Percentiles rank a stretch among this genome's conserved stretches.
Evolutionary conservation across 768 basidiomycete genomes (phyloP).

Genomic region (Trametes punicea): DNA sequence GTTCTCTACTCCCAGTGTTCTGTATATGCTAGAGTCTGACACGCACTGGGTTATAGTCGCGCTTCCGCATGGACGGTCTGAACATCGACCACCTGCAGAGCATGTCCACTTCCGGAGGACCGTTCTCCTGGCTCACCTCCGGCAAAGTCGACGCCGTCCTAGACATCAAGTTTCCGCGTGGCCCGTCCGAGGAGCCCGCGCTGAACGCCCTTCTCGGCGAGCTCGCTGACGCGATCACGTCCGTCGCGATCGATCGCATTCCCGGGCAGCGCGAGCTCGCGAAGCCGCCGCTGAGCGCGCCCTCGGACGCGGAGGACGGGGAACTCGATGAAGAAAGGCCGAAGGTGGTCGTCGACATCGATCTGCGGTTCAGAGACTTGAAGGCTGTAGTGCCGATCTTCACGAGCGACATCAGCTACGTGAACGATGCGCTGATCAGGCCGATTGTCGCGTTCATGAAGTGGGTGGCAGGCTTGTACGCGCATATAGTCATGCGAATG

Average conservation of each 20-base stretch:
- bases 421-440: constrained; percentile 87
- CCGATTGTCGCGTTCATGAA: constrained; percentile 99
- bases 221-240: constrained; percentile 85
- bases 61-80: constrained; percentile 95
- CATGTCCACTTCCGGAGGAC: constrained; percentile 76
- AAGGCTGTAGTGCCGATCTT: constrained; percentile 95
- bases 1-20: too few species aligned
- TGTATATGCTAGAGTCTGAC: too few species aligned
- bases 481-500: constrained; percentile 1
- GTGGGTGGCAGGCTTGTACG: constrained; percentile 43
- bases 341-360: constrained; percentile 82
- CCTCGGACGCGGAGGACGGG: constrained; percentile 41
- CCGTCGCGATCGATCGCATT: constrained; percentile 54
- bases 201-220: constrained; percentile 85
- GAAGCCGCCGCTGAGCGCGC: constrained; percentile 79
- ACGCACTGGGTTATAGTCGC: too few species aligned
- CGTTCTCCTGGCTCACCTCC: constrained; percentile 96
- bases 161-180: constrained; percentile 94
- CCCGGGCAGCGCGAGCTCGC: constrained; percentile 86
- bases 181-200: constrained; percentile 62
- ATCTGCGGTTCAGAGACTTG: constrained; percentile 90
- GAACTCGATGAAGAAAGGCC: constrained; percentile 32
- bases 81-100: constrained; percentile 94
- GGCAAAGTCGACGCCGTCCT: constrained; percentile 96
- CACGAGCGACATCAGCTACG: constrained; percentile 82